Evolutionary conservation across 768 basidiomycete genomes (phyloP), one percentile per base, ranked within the genome.

Genomic region (Phlebiopsis gigantea): DNA sequence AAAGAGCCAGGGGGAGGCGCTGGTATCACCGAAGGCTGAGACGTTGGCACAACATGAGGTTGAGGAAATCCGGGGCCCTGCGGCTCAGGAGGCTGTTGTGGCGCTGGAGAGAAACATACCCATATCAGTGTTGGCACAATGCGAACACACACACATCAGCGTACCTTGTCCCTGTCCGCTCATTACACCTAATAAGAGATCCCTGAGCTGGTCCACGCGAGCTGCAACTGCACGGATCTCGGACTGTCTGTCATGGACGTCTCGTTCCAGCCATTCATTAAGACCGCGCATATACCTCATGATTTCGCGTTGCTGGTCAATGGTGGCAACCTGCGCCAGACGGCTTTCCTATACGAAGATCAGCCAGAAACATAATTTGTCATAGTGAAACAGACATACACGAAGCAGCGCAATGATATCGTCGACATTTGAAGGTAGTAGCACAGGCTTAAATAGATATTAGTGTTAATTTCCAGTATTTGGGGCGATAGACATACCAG

Each of bases 201-300:
- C 71, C 28, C 73, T 67, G 5, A 83, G 65, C 48, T 73, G 71
- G 61, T 80, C 77, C 5, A 93, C 74, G 10, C 87, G 79, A 17
- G 81, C 82, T 43, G 81, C 74, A 7, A 93, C 81, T 8, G 80
- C 81, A 17, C 77, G 77, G 39, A 93, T 71, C 65, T 92, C 90
- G 3, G 79, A 75, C 59, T 90, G 90, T 22, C 91, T 84, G 69
- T 91, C 88, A 46, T 79, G 77, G 0, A 90, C 88, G 67, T 93
- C 91, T 30, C 84, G 79, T 55, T 79, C 84, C 15, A 93, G 72
- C 91, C 91, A 93, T 30, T 81, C 79, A 60, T 93, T 93, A 29
- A 93, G 72, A 1, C 77, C 80, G 47, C 79, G 66, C 81, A 93
- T 85, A 62, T 93, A 92, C 52, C 86, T 74, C 81, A 89, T 89